Evolutionary conservation across 441 rosid species (phyloP), one percentile per base, ranked within the genome.

Genomic region (Sinapis alba): DNA sequence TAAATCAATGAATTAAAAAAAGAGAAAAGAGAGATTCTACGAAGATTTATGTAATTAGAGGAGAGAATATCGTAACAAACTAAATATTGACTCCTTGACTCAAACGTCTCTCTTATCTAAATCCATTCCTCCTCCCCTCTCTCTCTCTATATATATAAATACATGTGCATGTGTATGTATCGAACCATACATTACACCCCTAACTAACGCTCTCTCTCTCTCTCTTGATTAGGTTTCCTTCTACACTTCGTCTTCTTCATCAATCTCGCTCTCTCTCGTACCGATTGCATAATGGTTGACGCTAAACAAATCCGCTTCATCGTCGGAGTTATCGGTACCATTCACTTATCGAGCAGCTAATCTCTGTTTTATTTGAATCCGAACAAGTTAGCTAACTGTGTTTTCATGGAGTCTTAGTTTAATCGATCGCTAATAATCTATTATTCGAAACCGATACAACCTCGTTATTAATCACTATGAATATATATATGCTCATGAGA

Each of bases 291-390:
- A 36, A 86, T 86, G 89, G 74, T 75, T 19, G 36, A 18, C 32
- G 69, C 79, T 9, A 32, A 43, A 11, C 23, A 65, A 0, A 2
- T 51, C 16, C 83, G 86, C 20, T 71, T 65, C 32, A 38, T 71
- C 59, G 56, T 87, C 24, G 88, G 90, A 24, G 6, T 87, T 7
- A 69, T 83, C 21, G 90, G 90, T 86, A 76, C 41, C 7, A 16
- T 60, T 61, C 50, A 12, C 21, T 51, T n/a, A 28, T 54, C 57
- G 18, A 24, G 41, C 5, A 41, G n/a, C 21, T 9, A 0, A 21
- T 51, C 28, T 54, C 47, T 16, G 53, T 47, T 47, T 7, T 10
- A 10, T 10, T 10, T 34, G 41, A 34, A 9, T 34, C 41, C 41
- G 11, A 34, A 34, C 8, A 28, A 28, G 7, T 6, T 30, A 6